Evolutionary conservation across 1,139 yeast genomes (phyloP).

Genomic region (Hansenula sp.): DNA sequence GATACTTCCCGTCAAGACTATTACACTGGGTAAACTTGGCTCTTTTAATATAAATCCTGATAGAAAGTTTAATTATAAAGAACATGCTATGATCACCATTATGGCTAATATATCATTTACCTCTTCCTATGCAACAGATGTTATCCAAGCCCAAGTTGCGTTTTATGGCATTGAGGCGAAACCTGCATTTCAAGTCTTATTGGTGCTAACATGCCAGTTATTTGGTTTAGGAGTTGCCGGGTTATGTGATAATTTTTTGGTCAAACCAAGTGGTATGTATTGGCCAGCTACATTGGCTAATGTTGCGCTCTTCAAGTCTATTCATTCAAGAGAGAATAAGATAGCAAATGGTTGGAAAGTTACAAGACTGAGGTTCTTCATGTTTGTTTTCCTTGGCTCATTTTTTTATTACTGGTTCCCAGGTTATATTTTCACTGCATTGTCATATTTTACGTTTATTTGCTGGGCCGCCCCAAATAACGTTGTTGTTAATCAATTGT

Average conservation of each 20-base stretch:
- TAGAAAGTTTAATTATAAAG: slow-evolving; percentile 53
- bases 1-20: slow-evolving; percentile 38
- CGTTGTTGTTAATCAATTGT: slow-evolving; percentile 55
- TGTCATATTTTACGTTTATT: slow-evolving; percentile 48
- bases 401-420: slow-evolving; percentile 55
- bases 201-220: slow-evolving; percentile 53
- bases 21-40: slow-evolving; percentile 14
- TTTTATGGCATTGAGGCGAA: slow-evolving; percentile 47
- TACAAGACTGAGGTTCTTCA: slow-evolving; percentile 44
- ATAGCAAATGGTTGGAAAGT: slow-evolving; percentile 53
- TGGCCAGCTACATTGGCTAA: slow-evolving; percentile 56
- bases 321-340: slow-evolving; percentile 60
- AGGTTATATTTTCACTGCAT: slow-evolving; percentile 43
- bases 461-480: slow-evolving; percentile 55
- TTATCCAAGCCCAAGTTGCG: slow-evolving; percentile 51
- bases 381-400: slow-evolving; percentile 33
- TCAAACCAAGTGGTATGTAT: slow-evolving; percentile 58
- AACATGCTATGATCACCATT: slow-evolving; percentile 60
- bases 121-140: slow-evolving; percentile 58
- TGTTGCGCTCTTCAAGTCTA: slow-evolving; percentile 51
- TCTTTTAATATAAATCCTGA: slow-evolving; percentile 49
- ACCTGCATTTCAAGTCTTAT: slow-evolving; percentile 47
- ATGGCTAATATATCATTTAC: slow-evolving; percentile 61
- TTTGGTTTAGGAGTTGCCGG: slow-evolving; percentile 69
- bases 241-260: slow-evolving; percentile 48